Conservation (phyloP, 2,329 filamentous ascomycete genomes). For the Trichoderma lentiforme region DNA sequence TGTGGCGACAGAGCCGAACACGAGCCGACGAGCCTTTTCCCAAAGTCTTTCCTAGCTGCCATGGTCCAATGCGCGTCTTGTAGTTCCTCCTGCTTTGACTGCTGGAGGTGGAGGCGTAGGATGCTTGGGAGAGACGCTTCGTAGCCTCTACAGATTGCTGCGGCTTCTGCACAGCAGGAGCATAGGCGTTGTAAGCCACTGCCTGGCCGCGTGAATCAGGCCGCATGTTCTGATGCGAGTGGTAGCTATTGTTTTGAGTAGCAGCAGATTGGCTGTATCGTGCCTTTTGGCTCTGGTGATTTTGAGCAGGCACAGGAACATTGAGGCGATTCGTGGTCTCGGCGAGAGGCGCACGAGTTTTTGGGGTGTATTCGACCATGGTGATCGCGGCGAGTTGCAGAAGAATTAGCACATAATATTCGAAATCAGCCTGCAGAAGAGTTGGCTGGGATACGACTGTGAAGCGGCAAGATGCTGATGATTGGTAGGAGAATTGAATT, state of each 20-base stretch:
- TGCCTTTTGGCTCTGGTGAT: constrained; percentile 31
- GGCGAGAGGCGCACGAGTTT: constrained; percentile 41
- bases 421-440: constrained; percentile 15
- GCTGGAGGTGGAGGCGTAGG: constrained; percentile 41
- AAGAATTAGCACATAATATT: constrained; percentile 37
- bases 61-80: constrained; percentile 84
- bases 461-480: constrained; percentile 9
- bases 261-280: constrained; percentile 27
- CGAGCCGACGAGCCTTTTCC: constrained; percentile 87
- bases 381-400: constrained; percentile 22
- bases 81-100: constrained; percentile 41
- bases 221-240: constrained; percentile 7
- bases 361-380: constrained; percentile 33
- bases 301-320: constrained; percentile 32
- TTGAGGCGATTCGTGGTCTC: constrained; percentile 50
- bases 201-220: not conserved
- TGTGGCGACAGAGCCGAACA: constrained; percentile 81
- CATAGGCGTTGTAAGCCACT: constrained; percentile 21
- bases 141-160: constrained; percentile 33
- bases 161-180: constrained; percentile 27
- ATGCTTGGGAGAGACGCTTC: constrained; percentile 40
- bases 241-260: constrained; percentile 11
- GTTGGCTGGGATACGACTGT: not conserved
- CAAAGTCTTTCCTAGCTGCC: constrained; percentile 85
- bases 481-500: constrained; percentile 14